Evolutionary conservation across 352 stramenopile species (phyloP).

Genomic region (Thalassiosira hispida): DNA sequence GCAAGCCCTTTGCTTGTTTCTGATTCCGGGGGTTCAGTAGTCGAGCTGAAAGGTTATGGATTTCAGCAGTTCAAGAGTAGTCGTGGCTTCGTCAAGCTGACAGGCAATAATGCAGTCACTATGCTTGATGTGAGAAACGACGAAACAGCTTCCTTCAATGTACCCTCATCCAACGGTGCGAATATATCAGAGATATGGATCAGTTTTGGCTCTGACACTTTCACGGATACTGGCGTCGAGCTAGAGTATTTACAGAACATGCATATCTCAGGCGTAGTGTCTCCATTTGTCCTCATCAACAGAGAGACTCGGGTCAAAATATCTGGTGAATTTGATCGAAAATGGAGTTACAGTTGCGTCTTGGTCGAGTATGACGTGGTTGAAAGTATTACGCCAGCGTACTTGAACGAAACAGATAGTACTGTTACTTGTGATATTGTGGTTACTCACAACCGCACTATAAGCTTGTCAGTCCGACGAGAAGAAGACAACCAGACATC

Average conservation of each 20-base stretch:
- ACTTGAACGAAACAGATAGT: conserved; percentile 15
- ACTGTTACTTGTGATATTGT: conserved; percentile 16
- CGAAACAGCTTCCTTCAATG: conserved; percentile 19
- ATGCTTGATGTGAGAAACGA: conserved; percentile 24
- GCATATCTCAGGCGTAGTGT: conserved; percentile 9
- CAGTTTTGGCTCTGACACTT: conserved; percentile 7
- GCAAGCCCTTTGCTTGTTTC: conserved; percentile 26
- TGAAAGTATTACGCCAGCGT: neutral
- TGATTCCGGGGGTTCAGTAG: conserved; percentile 9
- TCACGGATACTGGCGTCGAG: conserved; percentile 32
- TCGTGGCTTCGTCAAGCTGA: conserved; percentile 15
- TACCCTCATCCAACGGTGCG: conserved; percentile 5
- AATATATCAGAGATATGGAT: neutral
- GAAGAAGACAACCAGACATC: conserved; percentile 25
- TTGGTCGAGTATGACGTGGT: neutral
- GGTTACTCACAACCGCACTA: neutral
- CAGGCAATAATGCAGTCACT: neutral
- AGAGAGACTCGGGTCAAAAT: conserved; percentile 2
- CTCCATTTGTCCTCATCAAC: conserved; percentile 12
- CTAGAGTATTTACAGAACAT: conserved; percentile 23
- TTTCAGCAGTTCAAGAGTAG: conserved; percentile 6
- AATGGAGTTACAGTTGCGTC: conserved; percentile 14
- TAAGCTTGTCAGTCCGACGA: conserved; percentile 10
- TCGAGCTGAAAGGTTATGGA: conserved; percentile 23
- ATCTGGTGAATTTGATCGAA: conserved; percentile 22